Evolutionary conservation across 768 basidiomycete genomes (phyloP).

Genomic region (Phlebiopsis flavidoalba): DNA sequence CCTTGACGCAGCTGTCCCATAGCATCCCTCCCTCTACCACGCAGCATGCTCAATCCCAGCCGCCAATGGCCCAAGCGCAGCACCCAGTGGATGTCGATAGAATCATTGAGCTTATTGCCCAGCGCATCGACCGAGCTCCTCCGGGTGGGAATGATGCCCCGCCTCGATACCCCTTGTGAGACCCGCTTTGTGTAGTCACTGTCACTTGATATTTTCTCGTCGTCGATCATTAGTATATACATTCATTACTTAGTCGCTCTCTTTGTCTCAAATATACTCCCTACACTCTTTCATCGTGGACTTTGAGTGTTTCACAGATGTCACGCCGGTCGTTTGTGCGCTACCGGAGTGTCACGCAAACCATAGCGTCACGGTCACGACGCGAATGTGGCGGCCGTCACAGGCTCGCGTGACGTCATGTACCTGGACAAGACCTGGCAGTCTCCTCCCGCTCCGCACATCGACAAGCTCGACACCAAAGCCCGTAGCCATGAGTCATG

Average conservation of each 20-base stretch:
- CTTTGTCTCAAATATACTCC: too few relatives aligned
- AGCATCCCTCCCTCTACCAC: neutral
- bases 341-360: too few relatives aligned
- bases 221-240: too few relatives aligned
- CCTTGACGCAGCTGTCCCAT: neutral
- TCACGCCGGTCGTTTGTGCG: too few relatives aligned
- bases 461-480: neutral
- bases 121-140: conserved; percentile 2
- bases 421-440: neutral
- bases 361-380: neutral
- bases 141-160: neutral
- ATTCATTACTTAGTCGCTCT: too few relatives aligned
- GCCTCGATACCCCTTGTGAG: neutral
- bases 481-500: neutral
- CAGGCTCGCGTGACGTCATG: conserved; percentile 4
- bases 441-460: conserved; percentile 8
- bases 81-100: conserved; percentile 7
- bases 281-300: too few relatives aligned
- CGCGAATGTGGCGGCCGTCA: neutral
- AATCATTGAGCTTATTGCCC: conserved; percentile 13
- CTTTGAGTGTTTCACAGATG: too few relatives aligned
- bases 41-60: neutral
- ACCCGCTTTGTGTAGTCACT: neutral
- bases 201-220: too few relatives aligned
- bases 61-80: neutral